Base-by-base conservation (phyloP, 176 grass and related monocot genomes). In the Musa itinerans region DNA sequence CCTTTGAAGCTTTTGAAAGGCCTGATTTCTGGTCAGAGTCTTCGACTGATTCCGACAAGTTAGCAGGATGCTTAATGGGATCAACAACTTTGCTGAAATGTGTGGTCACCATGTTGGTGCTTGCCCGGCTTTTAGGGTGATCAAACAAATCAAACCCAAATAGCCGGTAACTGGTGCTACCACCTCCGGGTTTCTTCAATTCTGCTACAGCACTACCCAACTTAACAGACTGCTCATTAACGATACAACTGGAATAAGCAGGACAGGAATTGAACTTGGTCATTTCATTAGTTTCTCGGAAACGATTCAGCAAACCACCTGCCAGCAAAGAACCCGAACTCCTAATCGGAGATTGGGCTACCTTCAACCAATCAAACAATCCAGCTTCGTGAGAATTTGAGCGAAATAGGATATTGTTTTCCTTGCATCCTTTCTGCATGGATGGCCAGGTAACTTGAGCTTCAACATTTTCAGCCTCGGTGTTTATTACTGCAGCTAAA, bases 61-160 rank as follows among this genome's bases (percentile, higher is more conserved):
- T 57, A 27, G 63, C 15, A 27, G 24, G 77, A 49, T 55, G 25
- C 24, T 58, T 53, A 1, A 58, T 14, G 9, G 9, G 62, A 5
- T 19, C 16, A 9, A 9, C 24, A 11, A 10, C 24, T 56, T 48
- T 69, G 52, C 26, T 11, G 1, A 48, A 10, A 55, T 64, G 65
- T 8, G 16, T 11, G 17, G 20, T 76, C 24, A 8, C 21, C 52
- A 79, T 84, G 22, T 82, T 72, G 29, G 78, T 19, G 19, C 14
- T 55, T 54, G n/a, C 54, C 6, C 49, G 22, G n/a, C 7, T 76
- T 13, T 65, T 86, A 15, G 52, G 22, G 48, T 79, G 68, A 72
- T 78, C 71, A 69, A 79, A 62, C 72, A 92, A 67, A 77, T 92
- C 54, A 14, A 92, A 79, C 56, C 89, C 89, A 80, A 92, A 92